Evolutionary conservation across 495 filamentous ascomycete species (phyloP), one percentile per base, ranked within the genome.

Genomic region (Daldinia loculata): DNA sequence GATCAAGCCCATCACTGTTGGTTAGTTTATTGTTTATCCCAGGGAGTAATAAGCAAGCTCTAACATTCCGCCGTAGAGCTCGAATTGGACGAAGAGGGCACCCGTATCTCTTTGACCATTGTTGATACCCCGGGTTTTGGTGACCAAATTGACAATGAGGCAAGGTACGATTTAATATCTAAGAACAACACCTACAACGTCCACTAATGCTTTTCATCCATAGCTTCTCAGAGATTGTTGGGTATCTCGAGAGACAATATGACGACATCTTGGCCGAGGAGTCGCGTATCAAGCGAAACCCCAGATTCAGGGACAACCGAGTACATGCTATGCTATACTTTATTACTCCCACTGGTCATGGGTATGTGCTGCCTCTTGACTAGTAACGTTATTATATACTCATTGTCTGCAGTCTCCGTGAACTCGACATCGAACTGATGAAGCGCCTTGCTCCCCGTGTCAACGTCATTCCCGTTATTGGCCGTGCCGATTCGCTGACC

Each of bases 261-360:
- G 95, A 99, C 83, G 94, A 98, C 77, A 98, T 99, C 83, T 87
- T 99, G 61, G 95, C 95, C 41, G 94, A 97, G 85, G 95, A 99
- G 84, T 98, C 95, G 74, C 93, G 95, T 86, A 99, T 99, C 85
- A 99, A 99, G 91, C 95, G 95, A 91, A 99, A 99, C 84, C 96
- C 95, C 64, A 89, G 95, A 76, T 99, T 99, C 89, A 90, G 96
- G 77, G 95, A 99, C 83, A 98, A 99, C 83, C 93, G 95, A 83
- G 94, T 99, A 39, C 95, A 99, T 77, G 95, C 93, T 66, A 89
- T 98, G 74, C 89, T 99, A 74, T 99, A 99, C 87, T 99, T 99
- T 84, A 98, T 99, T 84, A 96, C 95, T 71, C 95, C 95, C 30
- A 99, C 95, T 58, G 95, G 95, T 72, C 95, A 98, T 83, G 95